Percentiles rank a stretch among this genome's conserved stretches.
Conservation (phyloP, 768 basidiomycete species). For the Phanerodontia chrysosporium region DNA sequence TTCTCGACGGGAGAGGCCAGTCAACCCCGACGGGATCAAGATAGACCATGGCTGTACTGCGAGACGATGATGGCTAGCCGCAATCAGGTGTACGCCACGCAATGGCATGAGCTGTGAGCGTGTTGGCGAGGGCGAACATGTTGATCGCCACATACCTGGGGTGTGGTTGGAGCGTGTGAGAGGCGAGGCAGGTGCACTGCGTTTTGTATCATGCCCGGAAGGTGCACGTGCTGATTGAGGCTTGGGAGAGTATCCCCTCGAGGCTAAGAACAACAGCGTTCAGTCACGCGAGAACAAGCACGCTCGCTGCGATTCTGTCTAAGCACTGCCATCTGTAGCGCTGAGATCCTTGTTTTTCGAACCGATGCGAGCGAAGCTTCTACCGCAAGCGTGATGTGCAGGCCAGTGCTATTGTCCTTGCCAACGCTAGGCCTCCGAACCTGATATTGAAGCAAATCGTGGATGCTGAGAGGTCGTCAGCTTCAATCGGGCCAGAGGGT, state of each 20-base stretch:
- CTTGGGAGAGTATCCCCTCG: not conserved
- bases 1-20: not conserved
- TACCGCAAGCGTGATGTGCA: too few relatives aligned
- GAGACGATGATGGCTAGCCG: not conserved
- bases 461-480: too few relatives aligned
- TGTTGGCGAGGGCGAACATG: not conserved
- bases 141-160: constrained; percentile 1
- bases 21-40: not conserved
- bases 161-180: not conserved
- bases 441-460: too few relatives aligned
- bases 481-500: too few relatives aligned
- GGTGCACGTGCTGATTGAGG: not conserved
- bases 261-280: not conserved
- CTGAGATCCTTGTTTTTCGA: not conserved
- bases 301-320: not conserved
- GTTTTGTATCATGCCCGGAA: not conserved
- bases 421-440: too few relatives aligned
- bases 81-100: not conserved
- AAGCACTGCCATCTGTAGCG: not conserved
- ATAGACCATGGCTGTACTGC: not conserved
- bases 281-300: not conserved
- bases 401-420: too few relatives aligned
- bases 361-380: too few relatives aligned
- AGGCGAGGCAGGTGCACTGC: not conserved
- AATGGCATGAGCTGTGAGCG: not conserved